Evolutionary conservation across 768 basidiomycete genomes (phyloP).

Genomic region (Chlorophyllum brunneum): DNA sequence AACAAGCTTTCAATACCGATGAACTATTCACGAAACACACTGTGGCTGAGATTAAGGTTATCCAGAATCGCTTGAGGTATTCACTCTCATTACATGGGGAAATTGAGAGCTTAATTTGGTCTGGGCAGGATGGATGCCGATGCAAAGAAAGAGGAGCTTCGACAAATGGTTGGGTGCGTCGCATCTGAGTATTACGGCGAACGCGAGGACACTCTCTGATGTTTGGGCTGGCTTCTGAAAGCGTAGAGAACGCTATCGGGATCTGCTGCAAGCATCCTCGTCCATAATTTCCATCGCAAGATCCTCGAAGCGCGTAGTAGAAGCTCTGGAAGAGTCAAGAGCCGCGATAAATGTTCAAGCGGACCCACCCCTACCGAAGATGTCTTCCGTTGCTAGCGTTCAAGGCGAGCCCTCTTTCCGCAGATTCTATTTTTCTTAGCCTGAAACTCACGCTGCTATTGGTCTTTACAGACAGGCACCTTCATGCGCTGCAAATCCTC

Average conservation of each 20-base stretch:
- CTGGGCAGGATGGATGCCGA: conserved; percentile 68
- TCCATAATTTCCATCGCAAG: conserved; percentile 75
- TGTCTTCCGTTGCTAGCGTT: conserved; percentile 34
- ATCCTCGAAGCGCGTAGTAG: conserved; percentile 62
- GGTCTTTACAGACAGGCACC: conserved; percentile 50
- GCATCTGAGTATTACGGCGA: background rate
- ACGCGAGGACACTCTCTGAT: conserved; percentile 8
- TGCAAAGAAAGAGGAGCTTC: conserved; percentile 82
- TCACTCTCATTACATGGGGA: conserved; percentile 3
- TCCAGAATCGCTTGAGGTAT: conserved; percentile 69
- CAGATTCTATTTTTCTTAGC: background rate
- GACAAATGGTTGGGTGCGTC: conserved; percentile 90
- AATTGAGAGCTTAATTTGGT: background rate
- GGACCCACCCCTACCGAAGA: conserved; percentile 38
- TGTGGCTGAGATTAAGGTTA: conserved; percentile 64
- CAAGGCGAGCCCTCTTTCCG: conserved; percentile 32
- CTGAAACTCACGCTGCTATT: background rate
- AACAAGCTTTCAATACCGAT: conserved; percentile 52
- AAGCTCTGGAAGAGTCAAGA: conserved; percentile 61
- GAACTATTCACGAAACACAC: conserved; percentile 69
- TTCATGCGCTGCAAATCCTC: conserved; percentile 66
- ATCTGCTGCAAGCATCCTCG: conserved; percentile 80
- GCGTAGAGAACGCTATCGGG: conserved; percentile 85
- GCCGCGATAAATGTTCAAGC: conserved; percentile 46
- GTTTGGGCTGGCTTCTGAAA: conserved; percentile 43